Evolutionary conservation across 1,139 yeast species (phyloP).

Genomic region (Diutina pseudorugosa): DNA sequence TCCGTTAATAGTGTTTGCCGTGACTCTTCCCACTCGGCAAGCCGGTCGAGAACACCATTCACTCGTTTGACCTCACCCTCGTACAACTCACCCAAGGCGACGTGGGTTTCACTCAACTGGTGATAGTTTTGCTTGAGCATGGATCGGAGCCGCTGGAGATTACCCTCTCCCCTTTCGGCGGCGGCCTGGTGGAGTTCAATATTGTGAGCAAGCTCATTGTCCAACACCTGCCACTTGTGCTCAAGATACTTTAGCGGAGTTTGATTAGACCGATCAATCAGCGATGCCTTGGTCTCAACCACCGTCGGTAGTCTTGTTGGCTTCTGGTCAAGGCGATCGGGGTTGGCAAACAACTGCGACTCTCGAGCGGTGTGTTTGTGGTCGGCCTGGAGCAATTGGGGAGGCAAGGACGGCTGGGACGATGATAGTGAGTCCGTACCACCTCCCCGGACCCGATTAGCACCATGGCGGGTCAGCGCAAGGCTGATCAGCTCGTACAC

Average conservation of each 20-base stretch:
- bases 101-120: not conserved
- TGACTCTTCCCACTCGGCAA: not conserved
- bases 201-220: not conserved
- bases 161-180: not conserved
- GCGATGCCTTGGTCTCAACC: not conserved
- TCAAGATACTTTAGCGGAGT: not conserved
- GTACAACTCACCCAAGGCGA: not conserved
- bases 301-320: not conserved
- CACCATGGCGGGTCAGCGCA: constrained; percentile 1
- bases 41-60: not conserved
- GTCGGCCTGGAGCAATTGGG: not conserved
- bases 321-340: not conserved
- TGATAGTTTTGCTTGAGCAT: not conserved
- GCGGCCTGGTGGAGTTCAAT: not conserved
- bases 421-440: not conserved
- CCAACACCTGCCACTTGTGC: not conserved
- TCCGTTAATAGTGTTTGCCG: not conserved
- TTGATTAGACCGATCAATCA: not conserved
- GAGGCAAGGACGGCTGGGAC: not conserved
- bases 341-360: constrained; percentile 1
- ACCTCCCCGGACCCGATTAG: not conserved
- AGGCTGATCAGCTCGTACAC: constrained; percentile 3
- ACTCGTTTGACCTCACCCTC: not conserved
- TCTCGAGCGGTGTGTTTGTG: not conserved
- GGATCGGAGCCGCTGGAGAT: not conserved